A percentile compares a stretch with the other conserved stretches of the same genome.
phyloP scores from a whole-genome alignment of 2,329 filamentous ascomycete genomes.

The Aspergillus fumigatus region DNA sequence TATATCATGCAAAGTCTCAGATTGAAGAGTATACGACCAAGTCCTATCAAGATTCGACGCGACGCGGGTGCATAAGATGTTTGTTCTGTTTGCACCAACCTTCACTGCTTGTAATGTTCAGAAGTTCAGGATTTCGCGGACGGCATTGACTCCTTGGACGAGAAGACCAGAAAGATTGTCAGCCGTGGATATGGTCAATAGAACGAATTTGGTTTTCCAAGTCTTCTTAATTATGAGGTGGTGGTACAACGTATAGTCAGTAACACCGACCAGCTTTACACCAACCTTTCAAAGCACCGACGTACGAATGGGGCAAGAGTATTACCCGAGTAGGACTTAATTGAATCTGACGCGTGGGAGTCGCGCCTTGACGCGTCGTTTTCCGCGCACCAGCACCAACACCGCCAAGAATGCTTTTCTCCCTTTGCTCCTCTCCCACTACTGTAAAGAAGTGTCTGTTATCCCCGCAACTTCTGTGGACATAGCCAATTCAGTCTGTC shows the following conservation, averaged over 20 bases:
- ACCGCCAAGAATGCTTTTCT: constrained; percentile 17
- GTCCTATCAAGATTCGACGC: constrained; percentile 2
- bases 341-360: constrained; percentile 23
- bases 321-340: constrained; percentile 30
- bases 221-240: too few species aligned
- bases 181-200: too few species aligned
- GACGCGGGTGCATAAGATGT: constrained; percentile 16
- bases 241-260: too few species aligned
- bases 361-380: constrained; percentile 15
- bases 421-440: constrained; percentile 15
- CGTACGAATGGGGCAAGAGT: not conserved
- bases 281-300: not conserved
- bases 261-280: too few species aligned
- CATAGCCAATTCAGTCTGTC: constrained; percentile 6
- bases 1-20: not conserved
- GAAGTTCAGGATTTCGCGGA: too few species aligned
- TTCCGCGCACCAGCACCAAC: constrained; percentile 7
- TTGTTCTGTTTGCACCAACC: constrained; percentile 24
- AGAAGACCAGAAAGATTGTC: too few species aligned
- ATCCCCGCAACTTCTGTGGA: constrained; percentile 5
- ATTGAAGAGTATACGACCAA: not conserved
- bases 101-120: not conserved
- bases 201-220: too few species aligned
- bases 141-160: too few species aligned
- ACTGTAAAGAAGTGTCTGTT: not conserved